Evolutionary conservation across 371 early-diverging fungal genomes (phyloP).

Genomic region (Mortierella sp.): DNA sequence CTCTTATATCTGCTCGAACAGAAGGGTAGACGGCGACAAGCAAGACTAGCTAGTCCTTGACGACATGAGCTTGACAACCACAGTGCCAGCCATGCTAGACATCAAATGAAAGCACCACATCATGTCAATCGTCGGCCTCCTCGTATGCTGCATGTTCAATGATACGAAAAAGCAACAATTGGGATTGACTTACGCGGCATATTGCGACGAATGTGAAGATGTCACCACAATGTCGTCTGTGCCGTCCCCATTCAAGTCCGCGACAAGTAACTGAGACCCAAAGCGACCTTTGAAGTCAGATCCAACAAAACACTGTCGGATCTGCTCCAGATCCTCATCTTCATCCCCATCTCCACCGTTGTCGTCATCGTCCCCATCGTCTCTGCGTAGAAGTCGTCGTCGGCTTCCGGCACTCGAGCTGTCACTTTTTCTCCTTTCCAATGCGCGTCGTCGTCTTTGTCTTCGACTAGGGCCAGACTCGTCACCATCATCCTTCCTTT

Average conservation of each 20-base stretch:
- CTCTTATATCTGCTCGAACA: too few relatives aligned
- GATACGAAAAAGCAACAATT: too few relatives aligned
- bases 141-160: too few relatives aligned
- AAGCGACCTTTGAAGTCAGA: conserved; percentile 65
- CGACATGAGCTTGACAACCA: conserved; percentile 22
- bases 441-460: neutral
- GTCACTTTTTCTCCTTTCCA: neutral
- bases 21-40: too few relatives aligned
- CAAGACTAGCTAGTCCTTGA: too few relatives aligned
- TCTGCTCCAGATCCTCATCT: conserved; percentile 8
- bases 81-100: conserved; percentile 40
- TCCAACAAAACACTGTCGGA: conserved; percentile 43
- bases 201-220: conserved; percentile 40
- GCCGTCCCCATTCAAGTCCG: conserved; percentile 84
- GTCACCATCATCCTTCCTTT: neutral
- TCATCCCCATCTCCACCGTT: conserved; percentile 20
- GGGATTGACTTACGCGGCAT: conserved; percentile 34
- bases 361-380: conserved; percentile 1
- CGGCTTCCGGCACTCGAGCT: conserved; percentile 8
- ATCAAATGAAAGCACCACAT: neutral
- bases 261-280: conserved; percentile 74
- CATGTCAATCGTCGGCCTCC: too few relatives aligned
- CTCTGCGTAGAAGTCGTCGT: conserved; percentile 3
- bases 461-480: neutral
- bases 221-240: conserved; percentile 83